Evolutionary conservation across 192 early-diverging fungal species (phyloP).

Genomic region (Allomyces macrogynus): DNA sequence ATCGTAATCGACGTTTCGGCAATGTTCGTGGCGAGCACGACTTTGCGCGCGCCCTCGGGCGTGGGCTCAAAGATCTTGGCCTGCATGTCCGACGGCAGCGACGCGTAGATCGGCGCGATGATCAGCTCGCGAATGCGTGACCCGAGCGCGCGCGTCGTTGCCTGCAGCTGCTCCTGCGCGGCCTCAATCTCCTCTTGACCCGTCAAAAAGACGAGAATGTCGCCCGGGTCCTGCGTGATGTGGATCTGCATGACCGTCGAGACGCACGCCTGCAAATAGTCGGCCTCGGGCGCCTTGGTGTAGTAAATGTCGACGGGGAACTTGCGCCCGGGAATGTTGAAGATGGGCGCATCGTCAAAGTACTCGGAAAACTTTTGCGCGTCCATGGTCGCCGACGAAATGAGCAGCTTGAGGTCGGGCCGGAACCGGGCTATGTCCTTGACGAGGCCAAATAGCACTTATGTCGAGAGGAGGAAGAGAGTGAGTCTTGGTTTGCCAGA

Average conservation of each 20-base stretch:
- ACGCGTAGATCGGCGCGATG: conserved; percentile 90
- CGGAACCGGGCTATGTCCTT: conserved; percentile 90
- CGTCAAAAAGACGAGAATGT: conserved; percentile 88
- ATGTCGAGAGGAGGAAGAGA: too few species aligned
- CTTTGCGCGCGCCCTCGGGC: conserved; percentile 79
- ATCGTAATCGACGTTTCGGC: conserved; percentile 97
- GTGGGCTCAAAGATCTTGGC: conserved; percentile 92
- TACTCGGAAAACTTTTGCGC: conserved; percentile 89
- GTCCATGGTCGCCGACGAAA: conserved; percentile 96
- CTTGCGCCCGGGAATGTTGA: conserved; percentile 82
- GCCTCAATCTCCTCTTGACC: conserved; percentile 97
- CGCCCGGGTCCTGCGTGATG: conserved; percentile 66
- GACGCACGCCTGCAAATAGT: conserved; percentile 84
- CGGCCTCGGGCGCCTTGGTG: conserved; percentile 89
- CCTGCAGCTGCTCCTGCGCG: conserved; percentile 56
- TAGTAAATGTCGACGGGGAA: conserved; percentile 89
- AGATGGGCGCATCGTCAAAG: conserved; percentile 83
- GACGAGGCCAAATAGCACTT: conserved; percentile 80
- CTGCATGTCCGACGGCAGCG: conserved; percentile 90
- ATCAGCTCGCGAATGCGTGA: conserved; percentile 74
- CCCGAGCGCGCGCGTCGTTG: conserved; percentile 60
- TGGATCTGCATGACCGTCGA: conserved; percentile 88
- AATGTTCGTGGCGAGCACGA: conserved; percentile 96
- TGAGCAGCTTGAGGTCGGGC: conserved; percentile 79
- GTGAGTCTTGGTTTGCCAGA: too few species aligned